A percentile compares a stretch with the other conserved stretches of the same genome.
Conservation (phyloP, 306 rosid species). For the Lathyrus aphaca region DNA sequence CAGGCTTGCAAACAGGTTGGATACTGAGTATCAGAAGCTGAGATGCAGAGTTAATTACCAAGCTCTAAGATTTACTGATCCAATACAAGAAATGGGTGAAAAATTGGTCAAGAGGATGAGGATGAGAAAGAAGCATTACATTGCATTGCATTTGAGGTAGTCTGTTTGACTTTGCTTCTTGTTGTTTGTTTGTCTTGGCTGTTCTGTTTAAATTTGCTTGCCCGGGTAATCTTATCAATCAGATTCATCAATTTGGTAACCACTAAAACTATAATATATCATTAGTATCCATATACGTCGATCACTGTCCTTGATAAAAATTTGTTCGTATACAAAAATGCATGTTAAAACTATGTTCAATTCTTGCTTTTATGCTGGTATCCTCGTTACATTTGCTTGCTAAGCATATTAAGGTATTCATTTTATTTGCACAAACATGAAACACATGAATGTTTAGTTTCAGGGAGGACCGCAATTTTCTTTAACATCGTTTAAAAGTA, state of each 20-base stretch:
- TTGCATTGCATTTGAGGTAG: conserved; percentile 92
- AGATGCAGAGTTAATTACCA: conserved; percentile 98
- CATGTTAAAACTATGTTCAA: conserved; percentile 29
- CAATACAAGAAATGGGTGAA: conserved; percentile 77
- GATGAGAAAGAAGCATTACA: conserved; percentile 80
- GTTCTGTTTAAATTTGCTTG: conserved; percentile 27
- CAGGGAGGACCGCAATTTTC: conserved; percentile 2
- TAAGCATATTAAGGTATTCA: neutral
- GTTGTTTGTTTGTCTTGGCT: conserved; percentile 20
- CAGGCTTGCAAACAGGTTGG: conserved; percentile 95
- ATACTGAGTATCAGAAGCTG: conserved; percentile 83
- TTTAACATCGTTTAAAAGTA: conserved; percentile 11
- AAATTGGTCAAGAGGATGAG: conserved; percentile 77
- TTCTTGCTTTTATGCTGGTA: conserved; percentile 27
- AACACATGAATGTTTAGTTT: conserved; percentile 30
- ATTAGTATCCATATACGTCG: neutral
- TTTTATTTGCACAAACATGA: conserved; percentile 3
- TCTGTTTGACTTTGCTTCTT: conserved; percentile 36
- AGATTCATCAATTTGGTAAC: conserved; percentile 19
- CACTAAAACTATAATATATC: conserved; percentile 16
- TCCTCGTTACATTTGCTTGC: conserved; percentile 13
- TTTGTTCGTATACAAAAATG: conserved; percentile 19
- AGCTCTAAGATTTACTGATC: conserved; percentile 77
- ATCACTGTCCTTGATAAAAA: neutral
- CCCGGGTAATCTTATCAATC: conserved; percentile 21